Conservation (phyloP, 139 green algal genomes). For the Deuterostichococcus epilithicus region DNA sequence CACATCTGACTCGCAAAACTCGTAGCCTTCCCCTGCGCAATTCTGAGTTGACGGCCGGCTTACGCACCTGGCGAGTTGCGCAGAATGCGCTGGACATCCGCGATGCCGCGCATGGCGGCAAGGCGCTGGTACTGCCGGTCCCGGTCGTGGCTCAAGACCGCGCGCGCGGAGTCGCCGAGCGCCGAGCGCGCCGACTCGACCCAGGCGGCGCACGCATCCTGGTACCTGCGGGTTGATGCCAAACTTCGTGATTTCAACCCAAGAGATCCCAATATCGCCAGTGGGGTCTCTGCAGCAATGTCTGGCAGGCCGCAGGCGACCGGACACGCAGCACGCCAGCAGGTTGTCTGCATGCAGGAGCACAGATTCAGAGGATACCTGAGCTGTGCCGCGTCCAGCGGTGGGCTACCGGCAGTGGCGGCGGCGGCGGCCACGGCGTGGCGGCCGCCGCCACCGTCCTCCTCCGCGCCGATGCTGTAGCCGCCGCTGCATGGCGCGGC, state of each 20-base stretch:
- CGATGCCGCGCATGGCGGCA: not conserved
- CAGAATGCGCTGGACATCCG: not conserved
- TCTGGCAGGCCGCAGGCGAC: not conserved
- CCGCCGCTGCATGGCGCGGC: too few relatives aligned
- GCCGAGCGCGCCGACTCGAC: not conserved
- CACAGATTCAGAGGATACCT: too few relatives aligned
- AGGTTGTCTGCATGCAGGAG: too few relatives aligned
- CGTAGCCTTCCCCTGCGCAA: not conserved
- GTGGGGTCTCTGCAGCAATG: not conserved
- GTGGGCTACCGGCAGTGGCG: too few relatives aligned
- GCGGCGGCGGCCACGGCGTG: too few relatives aligned
- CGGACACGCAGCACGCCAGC: too few relatives aligned
- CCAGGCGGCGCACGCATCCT: not conserved
- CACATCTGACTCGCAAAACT: not conserved
- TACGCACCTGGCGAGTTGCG: not conserved
- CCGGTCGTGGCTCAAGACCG: not conserved
- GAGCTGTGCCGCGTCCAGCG: too few relatives aligned
- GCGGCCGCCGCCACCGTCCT: not conserved
- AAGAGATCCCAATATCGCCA: not conserved
- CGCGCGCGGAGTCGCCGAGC: not conserved
- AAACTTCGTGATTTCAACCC: not conserved
- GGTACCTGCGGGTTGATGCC: not conserved
- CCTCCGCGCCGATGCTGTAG: not conserved
- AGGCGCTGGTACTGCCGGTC: not conserved
- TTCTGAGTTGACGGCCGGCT: not conserved